Conservation (phyloP, 768 basidiomycete genomes). For the Cyathus striatus region DNA sequence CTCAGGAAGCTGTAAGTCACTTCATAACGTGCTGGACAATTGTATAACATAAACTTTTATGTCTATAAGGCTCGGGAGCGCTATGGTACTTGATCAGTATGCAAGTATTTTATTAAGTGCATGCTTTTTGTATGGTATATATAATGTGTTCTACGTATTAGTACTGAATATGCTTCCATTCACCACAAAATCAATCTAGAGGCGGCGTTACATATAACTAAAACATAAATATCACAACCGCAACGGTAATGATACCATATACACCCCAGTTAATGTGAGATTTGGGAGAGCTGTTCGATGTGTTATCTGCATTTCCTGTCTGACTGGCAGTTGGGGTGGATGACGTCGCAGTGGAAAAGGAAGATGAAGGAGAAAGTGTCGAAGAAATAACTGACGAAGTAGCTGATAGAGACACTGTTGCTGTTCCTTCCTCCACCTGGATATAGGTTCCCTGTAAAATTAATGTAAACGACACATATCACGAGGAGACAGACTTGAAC, state of each 20-base stretch:
- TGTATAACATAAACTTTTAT: constrained; percentile 9
- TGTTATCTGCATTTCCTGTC: too few relatives aligned
- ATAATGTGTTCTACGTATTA: too few relatives aligned
- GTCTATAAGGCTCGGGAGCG: constrained; percentile 33
- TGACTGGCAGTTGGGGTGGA: too few relatives aligned
- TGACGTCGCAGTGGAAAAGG: constrained; percentile 6
- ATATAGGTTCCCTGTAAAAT: constrained; percentile 62
- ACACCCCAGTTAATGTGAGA: too few relatives aligned
- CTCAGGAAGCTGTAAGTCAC: constrained; percentile 56
- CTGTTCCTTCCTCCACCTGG: constrained; percentile 64
- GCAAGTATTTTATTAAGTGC: too few relatives aligned
- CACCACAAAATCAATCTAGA: too few relatives aligned
- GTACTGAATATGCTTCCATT: too few relatives aligned
- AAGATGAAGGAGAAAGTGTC: constrained; percentile 33
- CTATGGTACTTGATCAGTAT: constrained; percentile 22
- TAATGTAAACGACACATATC: not conserved
- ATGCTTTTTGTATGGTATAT: too few relatives aligned
- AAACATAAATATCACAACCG: too few relatives aligned
- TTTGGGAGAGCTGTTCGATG: too few relatives aligned
- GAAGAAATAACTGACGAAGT: constrained; percentile 67
- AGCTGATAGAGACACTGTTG: constrained; percentile 43
- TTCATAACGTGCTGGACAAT: constrained; percentile 2
- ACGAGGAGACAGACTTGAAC: constrained; percentile 5
- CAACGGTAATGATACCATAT: too few relatives aligned
- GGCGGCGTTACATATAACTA: too few relatives aligned